A percentile compares a stretch with the other conserved stretches of the same genome.
phyloP scores from a whole-genome alignment of 805 yeast species.

The Pichia deserticola region DNA sequence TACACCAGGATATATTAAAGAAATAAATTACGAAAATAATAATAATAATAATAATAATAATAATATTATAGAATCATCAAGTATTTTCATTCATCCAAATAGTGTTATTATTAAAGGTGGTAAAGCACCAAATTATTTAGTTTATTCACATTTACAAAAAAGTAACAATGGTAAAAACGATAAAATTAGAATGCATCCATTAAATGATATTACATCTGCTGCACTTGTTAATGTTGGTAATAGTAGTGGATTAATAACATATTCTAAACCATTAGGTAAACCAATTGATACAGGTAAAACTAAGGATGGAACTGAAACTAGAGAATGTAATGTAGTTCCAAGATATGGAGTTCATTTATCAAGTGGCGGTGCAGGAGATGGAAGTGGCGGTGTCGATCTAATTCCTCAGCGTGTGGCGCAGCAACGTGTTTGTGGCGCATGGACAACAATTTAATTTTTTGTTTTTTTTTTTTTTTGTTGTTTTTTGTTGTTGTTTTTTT shows the following conservation, averaged over 20 bases:
- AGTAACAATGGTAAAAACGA: slow-evolving; percentile 37
- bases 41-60: slow-evolving; percentile 20
- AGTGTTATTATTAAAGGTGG: slow-evolving; percentile 59
- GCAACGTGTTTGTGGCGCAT: slow-evolving; percentile 54
- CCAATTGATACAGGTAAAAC: slow-evolving; percentile 79
- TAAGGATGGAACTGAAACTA: slow-evolving; percentile 60
- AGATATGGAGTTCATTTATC: slow-evolving; percentile 64
- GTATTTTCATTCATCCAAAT: slow-evolving; percentile 73
- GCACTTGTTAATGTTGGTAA: slow-evolving; percentile 76
- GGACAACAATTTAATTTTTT: slow-evolving; percentile 38
- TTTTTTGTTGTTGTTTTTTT: not conserved
- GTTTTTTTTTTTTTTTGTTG: not conserved
- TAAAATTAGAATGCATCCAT: slow-evolving; percentile 59
- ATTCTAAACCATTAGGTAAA: slow-evolving; percentile 86
- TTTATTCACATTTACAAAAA: slow-evolving; percentile 59
- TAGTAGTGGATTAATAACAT: slow-evolving; percentile 62
- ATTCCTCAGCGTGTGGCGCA: slow-evolving; percentile 76
- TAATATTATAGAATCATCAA: slow-evolving; percentile 39
- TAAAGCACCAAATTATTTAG: slow-evolving; percentile 63
- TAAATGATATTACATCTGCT: slow-evolving; percentile 68
- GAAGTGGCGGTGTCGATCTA: slow-evolving; percentile 90
- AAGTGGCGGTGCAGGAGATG: slow-evolving; percentile 76
- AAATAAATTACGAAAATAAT: slow-evolving; percentile 11
- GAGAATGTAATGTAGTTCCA: slow-evolving; percentile 89
- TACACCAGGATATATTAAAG: slow-evolving; percentile 40